Conservation (phyloP, 1,284 basidiomycete species). For the Fistulinella staudtii region DNA sequence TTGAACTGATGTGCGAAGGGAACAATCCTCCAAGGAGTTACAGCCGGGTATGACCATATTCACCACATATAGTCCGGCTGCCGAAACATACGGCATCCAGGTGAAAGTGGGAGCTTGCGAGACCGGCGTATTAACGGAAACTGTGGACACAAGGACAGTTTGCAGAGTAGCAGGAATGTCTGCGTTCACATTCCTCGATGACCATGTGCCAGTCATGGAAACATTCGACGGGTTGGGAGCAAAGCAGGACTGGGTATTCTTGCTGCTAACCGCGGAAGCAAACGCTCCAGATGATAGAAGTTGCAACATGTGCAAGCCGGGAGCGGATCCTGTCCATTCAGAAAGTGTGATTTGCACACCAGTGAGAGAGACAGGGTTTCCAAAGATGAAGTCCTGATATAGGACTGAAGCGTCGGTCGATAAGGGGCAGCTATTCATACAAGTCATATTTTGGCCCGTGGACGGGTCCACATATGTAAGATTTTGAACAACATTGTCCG, state of each 20-base stretch:
- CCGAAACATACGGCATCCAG: slow-evolving; percentile 88
- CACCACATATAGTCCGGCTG: slow-evolving; percentile 83
- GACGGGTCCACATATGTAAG: slow-evolving; percentile 76
- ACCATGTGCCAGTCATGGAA: slow-evolving; percentile 68
- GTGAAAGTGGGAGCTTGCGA: slow-evolving; percentile 72
- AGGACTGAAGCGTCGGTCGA: slow-evolving; percentile 68
- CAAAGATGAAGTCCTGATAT: slow-evolving; percentile 89
- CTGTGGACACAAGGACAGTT: slow-evolving; percentile 66
- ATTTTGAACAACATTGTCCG: slow-evolving; percentile 80
- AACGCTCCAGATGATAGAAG: slow-evolving; percentile 89
- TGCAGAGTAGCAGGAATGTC: slow-evolving; percentile 77
- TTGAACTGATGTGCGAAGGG: slow-evolving; percentile 74
- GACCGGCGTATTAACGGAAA: slow-evolving; percentile 62
- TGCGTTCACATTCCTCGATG: slow-evolving; percentile 56
- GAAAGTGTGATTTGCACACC: slow-evolving; percentile 83
- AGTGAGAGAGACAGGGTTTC: slow-evolving; percentile 59
- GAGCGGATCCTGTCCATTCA: slow-evolving; percentile 69
- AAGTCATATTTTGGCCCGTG: slow-evolving; percentile 71
- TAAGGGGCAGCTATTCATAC: slow-evolving; percentile 69
- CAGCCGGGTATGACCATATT: slow-evolving; percentile 89
- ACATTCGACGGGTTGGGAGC: slow-evolving; percentile 67
- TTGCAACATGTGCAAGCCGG: slow-evolving; percentile 87
- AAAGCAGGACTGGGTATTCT: slow-evolving; percentile 73
- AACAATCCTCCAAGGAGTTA: slow-evolving; percentile 75
- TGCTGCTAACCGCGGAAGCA: slow-evolving; percentile 59